phyloP scores from a whole-genome alignment of 768 basidiomycete genomes.

The Serendipita sp. region DNA sequence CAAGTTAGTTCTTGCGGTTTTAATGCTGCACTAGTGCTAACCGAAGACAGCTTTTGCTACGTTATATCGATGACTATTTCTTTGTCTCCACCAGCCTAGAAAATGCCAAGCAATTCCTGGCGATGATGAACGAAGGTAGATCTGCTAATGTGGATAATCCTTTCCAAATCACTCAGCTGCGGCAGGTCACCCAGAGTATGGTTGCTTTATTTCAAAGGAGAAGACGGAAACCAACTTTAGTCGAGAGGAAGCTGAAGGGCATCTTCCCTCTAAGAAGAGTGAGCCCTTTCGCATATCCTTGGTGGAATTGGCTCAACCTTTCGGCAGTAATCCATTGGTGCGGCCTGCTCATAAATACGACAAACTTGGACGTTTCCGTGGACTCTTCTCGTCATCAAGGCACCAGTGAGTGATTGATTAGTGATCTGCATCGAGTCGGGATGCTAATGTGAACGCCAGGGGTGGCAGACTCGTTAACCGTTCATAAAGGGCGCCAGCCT shows the following conservation, averaged over 20 bases:
- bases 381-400: constrained; percentile 60
- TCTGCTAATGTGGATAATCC: not conserved
- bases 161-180: not conserved
- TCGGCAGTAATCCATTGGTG: constrained; percentile 81
- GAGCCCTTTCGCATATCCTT: not conserved
- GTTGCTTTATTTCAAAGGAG: constrained; percentile 73
- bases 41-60: constrained; percentile 46
- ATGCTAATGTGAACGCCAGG: constrained; percentile 25
- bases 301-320: not conserved
- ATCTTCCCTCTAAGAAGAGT: not conserved
- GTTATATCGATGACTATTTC: constrained; percentile 91
- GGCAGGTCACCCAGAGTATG: constrained; percentile 81
- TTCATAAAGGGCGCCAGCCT: constrained; percentile 47
- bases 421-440: not conserved
- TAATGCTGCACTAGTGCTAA: not conserved
- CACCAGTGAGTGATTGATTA: constrained; percentile 29
- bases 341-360: constrained; percentile 65
- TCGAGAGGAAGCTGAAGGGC: constrained; percentile 7
- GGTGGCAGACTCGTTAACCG: constrained; percentile 50
- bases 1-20: constrained; percentile 32
- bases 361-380: constrained; percentile 55
- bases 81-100: constrained; percentile 54
- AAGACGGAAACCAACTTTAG: constrained; percentile 88
- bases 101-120: constrained; percentile 53
- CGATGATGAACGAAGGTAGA: constrained; percentile 57